Conservation (phyloP, 805 yeast species). For the Sungouiozyma ichnusensis region DNA sequence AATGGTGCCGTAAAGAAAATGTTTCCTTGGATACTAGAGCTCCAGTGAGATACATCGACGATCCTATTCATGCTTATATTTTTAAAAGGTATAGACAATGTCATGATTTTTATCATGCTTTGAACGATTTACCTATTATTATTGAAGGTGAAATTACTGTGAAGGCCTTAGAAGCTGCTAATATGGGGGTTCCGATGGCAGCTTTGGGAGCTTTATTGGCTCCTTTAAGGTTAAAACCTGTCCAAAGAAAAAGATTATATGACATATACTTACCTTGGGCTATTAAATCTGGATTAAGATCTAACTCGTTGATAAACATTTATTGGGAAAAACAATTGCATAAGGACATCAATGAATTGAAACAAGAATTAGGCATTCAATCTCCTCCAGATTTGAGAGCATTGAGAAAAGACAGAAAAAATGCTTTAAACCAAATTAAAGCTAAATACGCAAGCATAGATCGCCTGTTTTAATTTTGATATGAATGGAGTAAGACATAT, state of each 20-base stretch:
- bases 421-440: constrained; percentile 16
- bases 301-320: constrained; percentile 73
- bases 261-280: constrained; percentile 86
- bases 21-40: constrained; percentile 91
- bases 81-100: constrained; percentile 91
- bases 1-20: constrained; percentile 78
- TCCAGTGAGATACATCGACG: constrained; percentile 77
- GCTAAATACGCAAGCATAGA: constrained; percentile 20
- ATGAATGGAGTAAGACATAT: not conserved
- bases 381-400: constrained; percentile 71
- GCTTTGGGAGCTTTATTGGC: constrained; percentile 88
- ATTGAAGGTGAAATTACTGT: constrained; percentile 96
- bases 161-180: constrained; percentile 84
- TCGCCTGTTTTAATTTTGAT: constrained; percentile 1
- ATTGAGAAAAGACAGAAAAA: constrained; percentile 36
- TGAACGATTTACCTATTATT: constrained; percentile 80
- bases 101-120: constrained; percentile 92
- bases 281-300: constrained; percentile 53
- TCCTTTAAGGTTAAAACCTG: constrained; percentile 59
- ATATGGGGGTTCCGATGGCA: constrained; percentile 90
- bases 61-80: constrained; percentile 85
- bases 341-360: constrained; percentile 59
- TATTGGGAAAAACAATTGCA: constrained; percentile 85
- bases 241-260: constrained; percentile 53
- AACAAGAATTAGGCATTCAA: constrained; percentile 61